Conservation (phyloP, 2,329 filamentous ascomycete genomes). For the Aspergillus glaucus region DNA sequence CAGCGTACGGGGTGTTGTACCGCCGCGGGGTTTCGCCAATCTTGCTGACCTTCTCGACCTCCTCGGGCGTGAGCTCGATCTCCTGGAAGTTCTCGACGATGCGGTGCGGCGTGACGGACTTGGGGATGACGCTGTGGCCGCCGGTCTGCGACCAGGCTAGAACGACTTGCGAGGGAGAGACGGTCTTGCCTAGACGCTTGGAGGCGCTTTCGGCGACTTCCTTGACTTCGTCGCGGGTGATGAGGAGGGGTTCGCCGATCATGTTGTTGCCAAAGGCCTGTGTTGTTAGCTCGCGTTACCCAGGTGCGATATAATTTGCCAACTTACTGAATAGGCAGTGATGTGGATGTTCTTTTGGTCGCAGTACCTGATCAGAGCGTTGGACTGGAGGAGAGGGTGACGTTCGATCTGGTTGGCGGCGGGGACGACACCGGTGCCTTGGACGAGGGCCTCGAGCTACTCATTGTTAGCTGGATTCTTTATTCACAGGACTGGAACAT, state of each 20-base stretch:
- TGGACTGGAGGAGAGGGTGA: constrained; percentile 62
- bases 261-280: constrained; percentile 53
- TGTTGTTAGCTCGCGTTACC: not conserved
- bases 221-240: constrained; percentile 56
- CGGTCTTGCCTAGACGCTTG: constrained; percentile 27
- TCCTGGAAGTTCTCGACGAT: constrained; percentile 41
- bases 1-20: constrained; percentile 31
- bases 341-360: constrained; percentile 54
- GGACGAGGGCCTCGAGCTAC: constrained; percentile 50
- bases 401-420: constrained; percentile 65
- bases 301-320: too few relatives aligned
- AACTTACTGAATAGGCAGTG: constrained; percentile 54
- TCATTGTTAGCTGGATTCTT: not conserved
- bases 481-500: too few relatives aligned
- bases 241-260: constrained; percentile 57
- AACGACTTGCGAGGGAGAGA: constrained; percentile 33
- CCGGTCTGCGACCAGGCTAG: constrained; percentile 37
- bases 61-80: constrained; percentile 32
- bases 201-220: constrained; percentile 56
- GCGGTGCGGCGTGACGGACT: constrained; percentile 38
- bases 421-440: constrained; percentile 51
- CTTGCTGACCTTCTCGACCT: constrained; percentile 29
- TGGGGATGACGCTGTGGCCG: constrained; percentile 37
- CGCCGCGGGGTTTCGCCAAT: constrained; percentile 29
- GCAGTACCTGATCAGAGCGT: constrained; percentile 52